A percentile compares a stretch with the other conserved stretches of the same genome.
These are phyloP conservation scores for Candida koratica DNA, from an alignment of 805 yeast species.

Conservation along the genomic window DNA sequence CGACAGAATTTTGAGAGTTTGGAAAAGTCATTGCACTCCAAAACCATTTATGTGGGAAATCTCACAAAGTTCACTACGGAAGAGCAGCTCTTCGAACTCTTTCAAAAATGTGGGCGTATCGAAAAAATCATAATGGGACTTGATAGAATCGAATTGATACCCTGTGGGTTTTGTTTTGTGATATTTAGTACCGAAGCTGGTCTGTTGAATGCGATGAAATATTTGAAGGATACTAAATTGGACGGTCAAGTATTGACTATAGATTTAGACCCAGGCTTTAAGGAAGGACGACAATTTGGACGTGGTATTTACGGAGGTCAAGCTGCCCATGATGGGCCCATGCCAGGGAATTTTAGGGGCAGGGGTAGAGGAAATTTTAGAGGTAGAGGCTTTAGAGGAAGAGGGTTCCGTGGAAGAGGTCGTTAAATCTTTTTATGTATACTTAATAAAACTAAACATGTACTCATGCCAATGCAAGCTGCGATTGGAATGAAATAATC, in stretches of 20 bases:
- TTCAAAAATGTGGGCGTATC: slow-evolving; percentile 76
- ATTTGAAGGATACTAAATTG: slow-evolving; percentile 72
- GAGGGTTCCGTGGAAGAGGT: slow-evolving; percentile 13
- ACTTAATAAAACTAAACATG: not conserved
- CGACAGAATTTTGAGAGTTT: slow-evolving; percentile 54
- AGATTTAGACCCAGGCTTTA: slow-evolving; percentile 94
- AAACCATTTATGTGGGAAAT: slow-evolving; percentile 89
- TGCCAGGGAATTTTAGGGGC: slow-evolving; percentile 35
- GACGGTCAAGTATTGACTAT: slow-evolving; percentile 80
- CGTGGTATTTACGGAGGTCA: slow-evolving; percentile 94
- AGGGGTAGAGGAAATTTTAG: slow-evolving; percentile 40
- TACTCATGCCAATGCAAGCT: no score
- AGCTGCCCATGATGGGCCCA: slow-evolving; percentile 58
- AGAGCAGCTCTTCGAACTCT: slow-evolving; percentile 87
- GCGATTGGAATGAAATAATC: no score
- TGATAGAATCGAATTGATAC: slow-evolving; percentile 84
- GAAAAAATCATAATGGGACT: slow-evolving; percentile 89
- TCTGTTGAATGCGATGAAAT: slow-evolving; percentile 80
- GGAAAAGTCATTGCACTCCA: slow-evolving; percentile 58
- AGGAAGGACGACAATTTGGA: slow-evolving; percentile 94
- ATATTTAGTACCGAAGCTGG: slow-evolving; percentile 66
- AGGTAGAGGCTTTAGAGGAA: slow-evolving; percentile 26
- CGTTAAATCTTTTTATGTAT: no score
- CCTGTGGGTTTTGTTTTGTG: slow-evolving; percentile 96
- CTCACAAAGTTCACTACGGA: slow-evolving; percentile 88